Evolutionary conservation across 108 stramenopile species (phyloP).

Genomic region (Cyclotella cryptica): DNA sequence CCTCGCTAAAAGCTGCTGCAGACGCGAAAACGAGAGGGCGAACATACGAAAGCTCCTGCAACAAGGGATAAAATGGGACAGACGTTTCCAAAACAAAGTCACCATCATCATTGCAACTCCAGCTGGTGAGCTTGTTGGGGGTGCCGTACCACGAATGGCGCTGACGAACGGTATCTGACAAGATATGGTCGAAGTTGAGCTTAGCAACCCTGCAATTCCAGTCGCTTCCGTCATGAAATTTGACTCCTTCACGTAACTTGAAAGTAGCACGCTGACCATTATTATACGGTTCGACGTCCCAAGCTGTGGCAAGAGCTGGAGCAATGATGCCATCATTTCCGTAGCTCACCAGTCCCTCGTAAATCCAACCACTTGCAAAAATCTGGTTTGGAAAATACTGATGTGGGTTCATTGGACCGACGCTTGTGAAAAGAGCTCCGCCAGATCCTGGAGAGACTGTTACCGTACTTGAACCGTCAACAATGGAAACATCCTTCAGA

Average conservation of each 20-base stretch:
- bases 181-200: constrained; percentile 80
- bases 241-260: constrained; percentile 62
- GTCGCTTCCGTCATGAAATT: constrained; percentile 69
- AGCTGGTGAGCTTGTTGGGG: constrained; percentile 32
- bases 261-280: constrained; percentile 59
- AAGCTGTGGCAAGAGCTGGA: constrained; percentile 59
- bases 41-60: constrained; percentile 75
- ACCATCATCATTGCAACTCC: constrained; percentile 55
- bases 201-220: constrained; percentile 68
- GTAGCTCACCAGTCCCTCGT: constrained; percentile 72
- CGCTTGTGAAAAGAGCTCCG: constrained; percentile 52
- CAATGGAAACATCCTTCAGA: constrained; percentile 39
- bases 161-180: constrained; percentile 56
- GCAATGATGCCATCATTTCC: constrained; percentile 63
- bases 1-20: constrained; percentile 57
- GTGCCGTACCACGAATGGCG: constrained; percentile 68
- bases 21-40: constrained; percentile 70
- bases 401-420: constrained; percentile 66
- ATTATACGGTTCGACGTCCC: constrained; percentile 35
- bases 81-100: constrained; percentile 58
- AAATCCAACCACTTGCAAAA: constrained; percentile 66
- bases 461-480: constrained; percentile 45
- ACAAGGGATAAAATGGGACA: constrained; percentile 58
- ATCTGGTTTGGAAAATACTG: constrained; percentile 67
- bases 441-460: constrained; percentile 59